Base-by-base conservation (phyloP, 1,139 yeast genomes). In the Ogataea hybrid region DNA sequence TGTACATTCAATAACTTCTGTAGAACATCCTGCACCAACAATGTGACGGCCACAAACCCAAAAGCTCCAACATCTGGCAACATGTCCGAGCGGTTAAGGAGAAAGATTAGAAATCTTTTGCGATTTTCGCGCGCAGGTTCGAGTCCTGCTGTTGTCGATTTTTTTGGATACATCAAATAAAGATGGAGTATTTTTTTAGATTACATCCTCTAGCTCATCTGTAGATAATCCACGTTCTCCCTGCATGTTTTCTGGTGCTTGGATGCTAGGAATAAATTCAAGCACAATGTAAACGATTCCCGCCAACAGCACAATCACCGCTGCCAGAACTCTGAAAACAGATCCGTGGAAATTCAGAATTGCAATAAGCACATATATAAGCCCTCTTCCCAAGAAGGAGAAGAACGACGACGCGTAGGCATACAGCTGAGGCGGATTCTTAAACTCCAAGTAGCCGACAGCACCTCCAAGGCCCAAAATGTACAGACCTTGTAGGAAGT, bases 371-470 rank as follows among this genome's bases (percentile, higher is more conserved):
- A 84, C 69, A 63, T 86, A 85, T 56, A 84, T 81, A 66, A 51
- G 59, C 16, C 96, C 96, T 56, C 96, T 75, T 5, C 96, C 96
- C 14, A 85, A 64, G 58, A 88, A 88, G 12, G 95, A 85, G 61
- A 84, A 85, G 52, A 85, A 69, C 57, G 89, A 88, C 2, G 95
- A 84, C 15, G 84, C 92, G 59, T 81, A 87, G 11, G 78, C 73
- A 52, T 79, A 73, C 8, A 89, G 77, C 51, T 79, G 77, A 2
- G 86, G 76, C 4, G 87, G 87, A 37, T 80, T 77, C 52, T 74
- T 69, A 58, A 82, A 81, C 58, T 84, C 90, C 43, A 83, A 67
- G 31, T 71, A 64, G 3, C 79, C 79, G 43, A 83, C 71, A 9
- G 68, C 70, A 1, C 65, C 68, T 7, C 88, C 88, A 50, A 81